These are phyloP conservation scores for Solanum sejunctum DNA, from an alignment of 257 asterid species.

Conservation along the genomic window DNA sequence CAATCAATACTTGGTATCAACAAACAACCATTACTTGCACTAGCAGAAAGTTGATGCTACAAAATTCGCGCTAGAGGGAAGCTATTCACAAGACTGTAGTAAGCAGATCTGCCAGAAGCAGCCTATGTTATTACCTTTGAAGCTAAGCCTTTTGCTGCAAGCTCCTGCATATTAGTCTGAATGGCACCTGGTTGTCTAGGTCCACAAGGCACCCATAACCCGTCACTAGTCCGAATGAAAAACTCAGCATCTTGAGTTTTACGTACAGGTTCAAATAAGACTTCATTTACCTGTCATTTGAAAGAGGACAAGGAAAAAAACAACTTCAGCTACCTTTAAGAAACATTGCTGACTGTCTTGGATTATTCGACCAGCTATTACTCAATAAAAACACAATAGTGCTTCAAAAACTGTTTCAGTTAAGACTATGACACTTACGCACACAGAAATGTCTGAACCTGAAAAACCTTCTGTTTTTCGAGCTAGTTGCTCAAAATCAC, in stretches of 20 bases:
- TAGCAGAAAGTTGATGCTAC: neutral
- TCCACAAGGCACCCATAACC: slow-evolving; percentile 19
- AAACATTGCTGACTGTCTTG: neutral
- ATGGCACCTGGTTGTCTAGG: slow-evolving; percentile 11
- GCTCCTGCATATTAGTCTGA: slow-evolving; percentile 7
- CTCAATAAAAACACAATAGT: neutral
- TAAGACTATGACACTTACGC: slow-evolving; percentile 34
- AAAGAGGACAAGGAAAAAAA: neutral
- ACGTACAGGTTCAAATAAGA: slow-evolving; percentile 21
- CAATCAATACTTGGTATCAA: neutral
- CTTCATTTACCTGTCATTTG: slow-evolving; percentile 15
- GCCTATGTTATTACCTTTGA: slow-evolving; percentile 1
- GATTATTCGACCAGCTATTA: neutral
- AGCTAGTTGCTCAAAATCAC: slow-evolving; percentile 55
- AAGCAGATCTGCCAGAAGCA: neutral
- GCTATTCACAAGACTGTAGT: neutral
- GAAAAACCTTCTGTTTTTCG: slow-evolving; percentile 69
- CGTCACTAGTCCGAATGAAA: slow-evolving; percentile 7
- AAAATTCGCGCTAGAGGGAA: neutral
- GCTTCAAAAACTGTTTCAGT: neutral
- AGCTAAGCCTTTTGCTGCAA: slow-evolving; percentile 10
- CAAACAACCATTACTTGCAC: neutral
- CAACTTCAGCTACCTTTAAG: neutral
- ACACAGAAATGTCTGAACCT: slow-evolving; percentile 69
- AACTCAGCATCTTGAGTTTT: slow-evolving; percentile 22